Evolutionary conservation across 108 stramenopile genomes (phyloP), one percentile per base, ranked within the genome.

Genomic region (Fragilaria radians): DNA sequence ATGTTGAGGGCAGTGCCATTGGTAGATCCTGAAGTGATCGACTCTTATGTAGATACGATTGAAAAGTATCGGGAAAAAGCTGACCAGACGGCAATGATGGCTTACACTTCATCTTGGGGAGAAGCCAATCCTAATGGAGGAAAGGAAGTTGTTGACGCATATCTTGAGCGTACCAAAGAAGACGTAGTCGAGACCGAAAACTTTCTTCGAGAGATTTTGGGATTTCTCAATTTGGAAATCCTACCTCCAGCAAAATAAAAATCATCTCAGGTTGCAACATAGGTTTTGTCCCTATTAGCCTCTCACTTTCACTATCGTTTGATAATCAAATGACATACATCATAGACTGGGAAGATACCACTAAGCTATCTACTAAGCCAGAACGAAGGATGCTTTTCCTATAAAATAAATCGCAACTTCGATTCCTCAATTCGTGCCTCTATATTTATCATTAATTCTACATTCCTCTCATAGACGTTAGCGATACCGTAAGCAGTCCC

Each of bases 61-160:
- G 87, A 88, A 62, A 67, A 67, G 29, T 88, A 73, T 68, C 57
- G 80, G 28, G 83, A 85, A 26, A 88, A 82, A 62, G 81, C 87
- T 27, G 87, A 88, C 70, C 70, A 83, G 22, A 67, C 70, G 17
- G 71, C 72, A 18, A 57, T 82, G 54, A 60, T 82, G 61, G 74
- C 80, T 7, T 81, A 75, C 28, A 81, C 78, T 18, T 67, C 65
- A 52, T 75, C 71, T 45, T 82, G 77, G 77, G 77, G 81, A 1
- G 81, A 82, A 53, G 77, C 81, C 2, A 88, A 84, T 65, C 68
- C 72, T 3, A 84, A 84, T 59, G 87, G 87, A 1, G 80, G 87
- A 17, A 85, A 88, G 56, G 87, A 88, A 32, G 74, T 74, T 19
- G 69, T 85, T 50, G 87, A 88, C 65, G 83, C 82, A n/a, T 88